phyloP scores from a whole-genome alignment of 2,329 filamentous ascomycete genomes.

The Neonectria hederae region DNA sequence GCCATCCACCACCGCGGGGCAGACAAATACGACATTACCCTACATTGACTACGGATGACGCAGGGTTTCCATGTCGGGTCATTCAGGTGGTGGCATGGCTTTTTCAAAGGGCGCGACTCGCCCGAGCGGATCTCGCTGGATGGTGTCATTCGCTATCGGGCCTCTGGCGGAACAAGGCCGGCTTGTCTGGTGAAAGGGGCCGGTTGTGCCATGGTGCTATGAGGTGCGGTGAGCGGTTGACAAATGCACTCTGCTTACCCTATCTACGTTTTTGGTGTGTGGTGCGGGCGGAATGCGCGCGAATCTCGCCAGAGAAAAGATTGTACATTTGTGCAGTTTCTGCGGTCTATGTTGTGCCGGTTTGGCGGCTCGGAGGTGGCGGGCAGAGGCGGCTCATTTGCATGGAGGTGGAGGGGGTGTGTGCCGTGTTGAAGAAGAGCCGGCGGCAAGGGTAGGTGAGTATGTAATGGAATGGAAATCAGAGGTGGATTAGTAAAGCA shows the following conservation, averaged over 20 bases:
- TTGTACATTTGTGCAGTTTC: neutral
- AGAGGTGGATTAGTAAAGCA: constrained; percentile 6
- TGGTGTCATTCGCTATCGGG: constrained; percentile 1
- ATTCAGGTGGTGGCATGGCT: neutral
- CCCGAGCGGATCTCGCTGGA: neutral
- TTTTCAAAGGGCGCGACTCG: too few relatives aligned
- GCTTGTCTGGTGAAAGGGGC: constrained; percentile 1
- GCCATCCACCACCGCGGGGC: neutral
- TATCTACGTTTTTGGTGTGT: constrained; percentile 8
- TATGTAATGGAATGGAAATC: neutral
- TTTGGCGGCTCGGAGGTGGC: constrained; percentile 3
- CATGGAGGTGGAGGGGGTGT: constrained; percentile 15
- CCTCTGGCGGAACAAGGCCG: neutral
- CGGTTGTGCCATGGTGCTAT: neutral
- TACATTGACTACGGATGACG: neutral
- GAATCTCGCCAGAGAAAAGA: constrained; percentile 6
- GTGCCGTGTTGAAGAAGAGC: neutral
- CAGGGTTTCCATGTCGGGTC: neutral
- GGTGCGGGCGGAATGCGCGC: constrained; percentile 22
- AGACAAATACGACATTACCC: neutral
- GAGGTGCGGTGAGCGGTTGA: constrained; percentile 19
- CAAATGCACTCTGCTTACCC: constrained; percentile 25
- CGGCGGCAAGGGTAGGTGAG: neutral
- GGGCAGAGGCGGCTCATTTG: constrained; percentile 20
- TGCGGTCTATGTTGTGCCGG: neutral